Conservation (phyloP, 2,329 filamentous ascomycete genomes). For the Trichoderma sp. region DNA sequence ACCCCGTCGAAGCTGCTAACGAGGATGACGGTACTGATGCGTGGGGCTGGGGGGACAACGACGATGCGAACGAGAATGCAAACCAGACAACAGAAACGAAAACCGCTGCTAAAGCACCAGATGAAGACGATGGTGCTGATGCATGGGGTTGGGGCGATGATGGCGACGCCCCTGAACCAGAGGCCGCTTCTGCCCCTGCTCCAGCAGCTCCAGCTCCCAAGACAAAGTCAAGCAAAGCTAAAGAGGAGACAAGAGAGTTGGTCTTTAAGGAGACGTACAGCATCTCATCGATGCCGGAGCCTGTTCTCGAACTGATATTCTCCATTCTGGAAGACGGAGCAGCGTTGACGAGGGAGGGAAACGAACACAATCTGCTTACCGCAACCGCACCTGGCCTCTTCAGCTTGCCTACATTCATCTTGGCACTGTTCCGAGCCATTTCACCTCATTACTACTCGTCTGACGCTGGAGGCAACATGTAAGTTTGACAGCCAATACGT, state of each 20-base stretch:
- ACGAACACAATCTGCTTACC: slow-evolving; percentile 56
- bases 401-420: slow-evolving; percentile 64
- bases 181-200: slow-evolving; percentile 11
- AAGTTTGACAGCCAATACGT: slow-evolving; percentile 27
- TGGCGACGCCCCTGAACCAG: slow-evolving; percentile 39
- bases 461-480: slow-evolving; percentile 62
- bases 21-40: slow-evolving; percentile 43
- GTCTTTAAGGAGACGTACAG: slow-evolving; percentile 82
- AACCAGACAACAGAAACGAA: slow-evolving; percentile 16
- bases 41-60: slow-evolving; percentile 76
- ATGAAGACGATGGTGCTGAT: slow-evolving; percentile 51
- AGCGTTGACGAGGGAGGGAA: slow-evolving; percentile 53
- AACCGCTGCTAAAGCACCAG: neutral
- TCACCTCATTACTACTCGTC: slow-evolving; percentile 70
- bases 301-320: slow-evolving; percentile 65
- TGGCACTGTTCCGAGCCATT: slow-evolving; percentile 77
- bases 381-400: slow-evolving; percentile 68
- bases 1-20: slow-evolving; percentile 7
- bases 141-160: slow-evolving; percentile 87
- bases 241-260: slow-evolving; percentile 57
- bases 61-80: slow-evolving; percentile 28
- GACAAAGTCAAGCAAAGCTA: slow-evolving; percentile 22
- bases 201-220: slow-evolving; percentile 14
- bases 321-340: slow-evolving; percentile 59
- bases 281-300: slow-evolving; percentile 81